Percentiles rank a stretch among this genome's conserved stretches.
Evolutionary conservation across 495 filamentous ascomycete genomes (phyloP).

Genomic region (Tricharina praecox): DNA sequence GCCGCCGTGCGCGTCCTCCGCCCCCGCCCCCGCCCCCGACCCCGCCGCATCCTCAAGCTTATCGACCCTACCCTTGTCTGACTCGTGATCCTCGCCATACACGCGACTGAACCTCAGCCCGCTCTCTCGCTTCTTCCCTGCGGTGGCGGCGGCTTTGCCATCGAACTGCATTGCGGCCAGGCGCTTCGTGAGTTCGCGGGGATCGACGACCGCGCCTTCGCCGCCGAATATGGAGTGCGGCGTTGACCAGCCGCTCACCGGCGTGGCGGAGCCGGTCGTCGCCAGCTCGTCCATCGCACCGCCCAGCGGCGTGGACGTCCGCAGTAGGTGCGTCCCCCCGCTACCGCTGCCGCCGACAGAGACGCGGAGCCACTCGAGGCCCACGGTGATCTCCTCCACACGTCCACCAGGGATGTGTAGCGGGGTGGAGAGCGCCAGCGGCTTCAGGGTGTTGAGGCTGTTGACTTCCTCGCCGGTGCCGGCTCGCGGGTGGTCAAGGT

Average conservation of each 20-base stretch:
- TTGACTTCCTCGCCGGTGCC: constrained; percentile 13
- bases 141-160: neutral
- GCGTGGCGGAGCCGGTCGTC: neutral
- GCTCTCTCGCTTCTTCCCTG: neutral
- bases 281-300: neutral
- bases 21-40: too few species aligned
- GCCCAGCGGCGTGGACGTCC: neutral
- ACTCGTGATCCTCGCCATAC: too few species aligned
- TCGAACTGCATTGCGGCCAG: constrained; percentile 2
- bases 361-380: neutral
- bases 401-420: too few species aligned
- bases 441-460: constrained; percentile 4
- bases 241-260: neutral
- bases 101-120: neutral
- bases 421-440: neutral
- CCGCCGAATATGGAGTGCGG: neutral
- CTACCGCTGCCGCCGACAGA: neutral
- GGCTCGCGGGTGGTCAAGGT: constrained; percentile 6
- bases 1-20: too few species aligned
- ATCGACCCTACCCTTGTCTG: too few species aligned
- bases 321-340: neutral
- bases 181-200: neutral
- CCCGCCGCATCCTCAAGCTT: too few species aligned
- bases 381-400: neutral
- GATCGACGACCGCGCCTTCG: neutral